These are phyloP conservation scores for Fusarium annulatum DNA, from an alignment of 2,329 filamentous ascomycete genomes.

Conservation along the genomic window DNA sequence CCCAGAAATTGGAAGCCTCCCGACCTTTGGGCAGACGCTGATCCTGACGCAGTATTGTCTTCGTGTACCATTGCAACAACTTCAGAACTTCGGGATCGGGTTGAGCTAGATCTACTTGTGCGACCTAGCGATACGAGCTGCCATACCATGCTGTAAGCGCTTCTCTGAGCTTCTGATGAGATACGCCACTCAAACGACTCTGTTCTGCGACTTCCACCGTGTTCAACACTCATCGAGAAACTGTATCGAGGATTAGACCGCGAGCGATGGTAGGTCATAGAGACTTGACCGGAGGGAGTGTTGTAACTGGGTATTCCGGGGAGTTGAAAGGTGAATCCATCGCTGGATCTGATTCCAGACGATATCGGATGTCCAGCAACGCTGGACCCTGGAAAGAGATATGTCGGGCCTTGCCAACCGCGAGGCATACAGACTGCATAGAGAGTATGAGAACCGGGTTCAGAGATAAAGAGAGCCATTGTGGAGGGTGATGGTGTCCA, in stretches of 20 bases:
- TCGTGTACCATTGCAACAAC: conserved; percentile 27
- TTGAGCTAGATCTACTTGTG: not conserved
- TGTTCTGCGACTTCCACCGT: not conserved
- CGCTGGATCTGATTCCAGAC: not conserved
- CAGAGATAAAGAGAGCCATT: conserved; percentile 15
- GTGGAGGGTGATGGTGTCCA: conserved; percentile 25
- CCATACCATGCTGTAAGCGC: conserved; percentile 12
- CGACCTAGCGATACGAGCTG: conserved; percentile 22
- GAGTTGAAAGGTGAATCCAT: conserved; percentile 21
- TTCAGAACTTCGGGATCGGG: conserved; percentile 1
- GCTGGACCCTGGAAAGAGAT: conserved; percentile 9
- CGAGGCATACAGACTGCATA: conserved; percentile 30
- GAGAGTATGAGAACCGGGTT: not conserved
- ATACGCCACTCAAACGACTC: conserved; percentile 29
- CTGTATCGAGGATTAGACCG: not conserved
- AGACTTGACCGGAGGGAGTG: conserved; percentile 5
- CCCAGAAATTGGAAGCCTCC: conserved; percentile 20
- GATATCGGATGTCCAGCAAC: conserved; percentile 13
- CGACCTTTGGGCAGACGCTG: not conserved
- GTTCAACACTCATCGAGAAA: conserved; percentile 28
- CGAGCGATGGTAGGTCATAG: conserved; percentile 1
- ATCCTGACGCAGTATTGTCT: not conserved
- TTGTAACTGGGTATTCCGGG: conserved; percentile 9
- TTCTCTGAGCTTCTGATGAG: conserved; percentile 8
- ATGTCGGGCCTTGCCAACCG: conserved; percentile 3